These are phyloP conservation scores for Podospora australis DNA, from an alignment of 495 filamentous ascomycete species.

Conservation along the genomic window DNA sequence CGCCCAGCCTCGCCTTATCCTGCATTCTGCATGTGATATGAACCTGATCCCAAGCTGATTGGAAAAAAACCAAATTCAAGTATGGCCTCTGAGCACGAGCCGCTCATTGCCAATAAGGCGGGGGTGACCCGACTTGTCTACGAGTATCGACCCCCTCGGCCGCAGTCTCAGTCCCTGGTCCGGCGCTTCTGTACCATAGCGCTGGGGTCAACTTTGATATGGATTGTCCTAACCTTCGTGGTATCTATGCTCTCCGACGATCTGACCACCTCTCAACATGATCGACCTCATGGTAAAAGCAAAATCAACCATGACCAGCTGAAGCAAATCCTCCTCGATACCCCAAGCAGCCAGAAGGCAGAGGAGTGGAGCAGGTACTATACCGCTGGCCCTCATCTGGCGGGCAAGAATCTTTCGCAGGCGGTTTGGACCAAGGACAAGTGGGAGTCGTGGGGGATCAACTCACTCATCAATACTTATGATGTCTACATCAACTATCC, in stretches of 20 bases:
- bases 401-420: conserved; percentile 80
- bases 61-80: no score
- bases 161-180: conserved; percentile 61
- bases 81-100: conserved; percentile 55
- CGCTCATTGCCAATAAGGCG: conserved; percentile 53
- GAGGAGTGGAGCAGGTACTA: conserved; percentile 89
- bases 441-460: conserved; percentile 79
- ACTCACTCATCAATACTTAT: conserved; percentile 67
- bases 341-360: conserved; percentile 61
- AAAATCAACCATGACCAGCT: conserved; percentile 58
- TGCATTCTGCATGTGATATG: no score
- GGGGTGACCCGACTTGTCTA: conserved; percentile 25
- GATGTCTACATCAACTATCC: conserved; percentile 93
- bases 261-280: conserved; percentile 34
- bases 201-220: conserved; percentile 47
- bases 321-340: conserved; percentile 60
- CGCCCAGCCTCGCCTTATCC: no score
- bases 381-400: conserved; percentile 79
- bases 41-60: no score
- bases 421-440: conserved; percentile 80
- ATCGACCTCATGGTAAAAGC: conserved; percentile 36
- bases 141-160: conserved; percentile 37
- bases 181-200: conserved; percentile 68
- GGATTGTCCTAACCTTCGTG: conserved; percentile 56
- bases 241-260: conserved; percentile 38